phyloP scores from a whole-genome alignment of 768 basidiomycete genomes.

The Rhizopogon roseolus region DNA sequence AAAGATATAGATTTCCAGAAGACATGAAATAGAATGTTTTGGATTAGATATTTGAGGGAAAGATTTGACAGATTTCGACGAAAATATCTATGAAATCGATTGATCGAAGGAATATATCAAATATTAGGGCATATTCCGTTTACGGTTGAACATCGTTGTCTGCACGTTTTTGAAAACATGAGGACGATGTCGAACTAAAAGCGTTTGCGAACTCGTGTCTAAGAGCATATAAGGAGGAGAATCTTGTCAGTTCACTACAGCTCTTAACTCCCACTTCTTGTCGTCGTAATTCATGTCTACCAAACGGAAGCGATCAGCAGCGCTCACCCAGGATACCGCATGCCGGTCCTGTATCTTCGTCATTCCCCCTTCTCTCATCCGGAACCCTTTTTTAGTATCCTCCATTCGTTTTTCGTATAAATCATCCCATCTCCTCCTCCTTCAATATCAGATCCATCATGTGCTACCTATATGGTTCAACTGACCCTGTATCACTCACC shows the following conservation, averaged over 20 bases:
- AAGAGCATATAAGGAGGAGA: conserved; percentile 4
- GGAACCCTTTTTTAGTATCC: conserved; percentile 31
- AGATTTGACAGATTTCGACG: not conserved
- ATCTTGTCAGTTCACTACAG: not conserved
- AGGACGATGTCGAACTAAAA: conserved; percentile 7
- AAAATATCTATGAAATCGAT: not conserved
- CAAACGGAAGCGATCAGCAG: conserved; percentile 36
- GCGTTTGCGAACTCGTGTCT: conserved; percentile 6
- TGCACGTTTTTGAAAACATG: conserved; percentile 6
- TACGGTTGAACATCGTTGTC: not conserved
- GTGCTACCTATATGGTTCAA: conserved; percentile 70
- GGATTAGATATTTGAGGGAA: not conserved
- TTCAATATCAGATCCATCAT: conserved; percentile 28
- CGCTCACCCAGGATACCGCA: conserved; percentile 31
- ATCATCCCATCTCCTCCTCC: conserved; percentile 15
- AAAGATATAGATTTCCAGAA: not conserved
- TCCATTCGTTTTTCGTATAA: conserved; percentile 22
- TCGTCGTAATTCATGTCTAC: conserved; percentile 22
- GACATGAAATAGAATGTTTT: not conserved
- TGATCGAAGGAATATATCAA: not conserved
- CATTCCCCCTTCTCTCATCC: conserved; percentile 28
- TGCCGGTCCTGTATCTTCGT: conserved; percentile 29
- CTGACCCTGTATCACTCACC: conserved; percentile 59
- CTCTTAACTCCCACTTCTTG: conserved; percentile 9
- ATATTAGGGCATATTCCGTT: not conserved